A percentile compares a stretch with the other conserved stretches of the same genome.
phyloP scores from a whole-genome alignment of 352 stramenopile genomes.

The Pythium scleroteichum region DNA sequence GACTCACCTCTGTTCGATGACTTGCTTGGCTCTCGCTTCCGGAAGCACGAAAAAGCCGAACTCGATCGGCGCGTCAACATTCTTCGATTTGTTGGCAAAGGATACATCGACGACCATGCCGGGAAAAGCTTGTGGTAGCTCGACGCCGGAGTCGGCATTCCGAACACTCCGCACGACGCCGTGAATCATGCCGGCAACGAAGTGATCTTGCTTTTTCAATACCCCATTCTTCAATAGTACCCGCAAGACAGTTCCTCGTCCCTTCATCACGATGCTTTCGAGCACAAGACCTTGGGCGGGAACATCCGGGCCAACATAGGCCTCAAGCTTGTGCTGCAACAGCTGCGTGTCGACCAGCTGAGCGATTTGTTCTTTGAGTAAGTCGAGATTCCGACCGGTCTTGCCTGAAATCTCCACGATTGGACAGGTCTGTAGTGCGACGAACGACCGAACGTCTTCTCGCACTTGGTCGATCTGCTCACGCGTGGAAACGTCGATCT shows the following conservation, averaged over 20 bases:
- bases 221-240: conserved; percentile 74
- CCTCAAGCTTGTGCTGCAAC: conserved; percentile 37
- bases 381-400: conserved; percentile 52
- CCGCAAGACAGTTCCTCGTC: conserved; percentile 66
- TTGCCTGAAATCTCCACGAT: conserved; percentile 82
- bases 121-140: conserved; percentile 52
- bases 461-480: conserved; percentile 48
- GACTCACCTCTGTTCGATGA: conserved; percentile 70
- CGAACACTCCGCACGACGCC: conserved; percentile 65
- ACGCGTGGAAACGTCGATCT: conserved; percentile 67
- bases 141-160: conserved; percentile 50
- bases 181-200: conserved; percentile 86
- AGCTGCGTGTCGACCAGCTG: conserved; percentile 37
- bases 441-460: conserved; percentile 70
- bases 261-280: conserved; percentile 68
- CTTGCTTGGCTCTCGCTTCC: conserved; percentile 60
- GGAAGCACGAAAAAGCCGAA: conserved; percentile 75
- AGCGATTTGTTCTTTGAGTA: conserved; percentile 44
- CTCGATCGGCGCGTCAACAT: conserved; percentile 82
- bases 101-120: conserved; percentile 81
- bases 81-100: conserved; percentile 81
- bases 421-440: conserved; percentile 73
- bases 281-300: conserved; percentile 68
- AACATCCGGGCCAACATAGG: conserved; percentile 37
- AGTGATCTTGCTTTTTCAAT: conserved; percentile 69